Conservation (phyloP, 352 stramenopile species). For the Blastocystis sp. region DNA sequence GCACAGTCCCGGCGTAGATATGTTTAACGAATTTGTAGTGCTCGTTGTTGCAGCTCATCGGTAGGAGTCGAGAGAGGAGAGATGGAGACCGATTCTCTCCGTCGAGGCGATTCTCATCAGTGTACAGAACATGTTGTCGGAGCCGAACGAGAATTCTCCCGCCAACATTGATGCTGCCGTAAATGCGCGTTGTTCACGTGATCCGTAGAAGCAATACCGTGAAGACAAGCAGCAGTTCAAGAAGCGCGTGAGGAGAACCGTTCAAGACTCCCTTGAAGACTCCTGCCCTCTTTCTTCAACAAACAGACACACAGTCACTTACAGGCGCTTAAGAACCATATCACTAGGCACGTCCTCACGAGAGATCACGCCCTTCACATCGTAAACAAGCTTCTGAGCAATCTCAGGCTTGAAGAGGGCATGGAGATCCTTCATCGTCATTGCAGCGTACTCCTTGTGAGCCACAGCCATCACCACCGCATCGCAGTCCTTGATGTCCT, state of each 20-base stretch:
- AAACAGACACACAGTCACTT: not conserved
- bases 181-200: conserved; percentile 73
- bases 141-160: conserved; percentile 97
- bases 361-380: too few species aligned
- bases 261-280: conserved; percentile 87
- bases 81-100: conserved; percentile 72
- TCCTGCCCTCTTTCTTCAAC: conserved; percentile 75
- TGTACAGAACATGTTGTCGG: conserved; percentile 97
- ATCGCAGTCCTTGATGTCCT: not conserved
- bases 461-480: too few species aligned
- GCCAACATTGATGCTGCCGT: conserved; percentile 99
- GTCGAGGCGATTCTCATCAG: conserved; percentile 87
- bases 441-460: not conserved
- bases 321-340: conserved; percentile 49
- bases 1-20: conserved; percentile 93
- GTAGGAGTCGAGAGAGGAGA: conserved; percentile 57
- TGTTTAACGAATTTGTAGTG: conserved; percentile 80
- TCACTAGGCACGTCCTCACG: not conserved
- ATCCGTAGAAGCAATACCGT: conserved; percentile 80
- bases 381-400: too few species aligned
- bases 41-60: not conserved
- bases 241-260: conserved; percentile 83
- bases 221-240: conserved; percentile 87
- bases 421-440: conserved; percentile 32
- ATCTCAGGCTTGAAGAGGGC: not conserved